Evolutionary conservation across 225 moss, liverwort and hornwort species (phyloP).

Genomic region (Polytrichum formosum): DNA sequence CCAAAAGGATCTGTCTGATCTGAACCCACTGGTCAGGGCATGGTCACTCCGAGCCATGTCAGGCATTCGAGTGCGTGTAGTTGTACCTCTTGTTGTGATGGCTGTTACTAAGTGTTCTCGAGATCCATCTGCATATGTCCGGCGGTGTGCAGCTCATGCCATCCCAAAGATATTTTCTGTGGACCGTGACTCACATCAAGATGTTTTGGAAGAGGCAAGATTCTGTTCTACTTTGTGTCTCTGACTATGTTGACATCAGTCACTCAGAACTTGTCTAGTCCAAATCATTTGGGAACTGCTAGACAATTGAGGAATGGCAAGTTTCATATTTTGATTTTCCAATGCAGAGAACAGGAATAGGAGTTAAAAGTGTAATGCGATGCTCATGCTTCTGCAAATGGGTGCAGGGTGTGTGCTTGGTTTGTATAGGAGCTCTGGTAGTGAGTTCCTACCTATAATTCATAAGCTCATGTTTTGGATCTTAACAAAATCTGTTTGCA

Average conservation of each 20-base stretch:
- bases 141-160: conserved; percentile 94
- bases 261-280: neutral
- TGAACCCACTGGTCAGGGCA: conserved; percentile 92
- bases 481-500: conserved; percentile 35
- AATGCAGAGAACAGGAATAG: too few relatives aligned
- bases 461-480: too few relatives aligned
- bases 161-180: conserved; percentile 84
- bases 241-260: too few relatives aligned
- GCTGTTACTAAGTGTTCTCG: conserved; percentile 87
- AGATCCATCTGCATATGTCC: conserved; percentile 94
- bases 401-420: neutral
- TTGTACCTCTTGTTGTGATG: conserved; percentile 92
- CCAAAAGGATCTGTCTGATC: conserved; percentile 94
- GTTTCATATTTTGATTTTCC: too few relatives aligned
- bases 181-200: conserved; percentile 78
- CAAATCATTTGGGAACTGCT: neutral
- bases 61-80: conserved; percentile 95
- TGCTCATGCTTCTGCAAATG: neutral
- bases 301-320: too few relatives aligned
- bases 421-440: too few relatives aligned
- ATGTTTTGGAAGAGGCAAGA: conserved; percentile 80
- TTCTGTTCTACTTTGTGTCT: conserved; percentile 6
- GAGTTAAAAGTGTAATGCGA: neutral
- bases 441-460: too few relatives aligned
- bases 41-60: conserved; percentile 98